phyloP scores from a whole-genome alignment of 2,329 filamentous ascomycete species.

The Claviceps maximensis region DNA sequence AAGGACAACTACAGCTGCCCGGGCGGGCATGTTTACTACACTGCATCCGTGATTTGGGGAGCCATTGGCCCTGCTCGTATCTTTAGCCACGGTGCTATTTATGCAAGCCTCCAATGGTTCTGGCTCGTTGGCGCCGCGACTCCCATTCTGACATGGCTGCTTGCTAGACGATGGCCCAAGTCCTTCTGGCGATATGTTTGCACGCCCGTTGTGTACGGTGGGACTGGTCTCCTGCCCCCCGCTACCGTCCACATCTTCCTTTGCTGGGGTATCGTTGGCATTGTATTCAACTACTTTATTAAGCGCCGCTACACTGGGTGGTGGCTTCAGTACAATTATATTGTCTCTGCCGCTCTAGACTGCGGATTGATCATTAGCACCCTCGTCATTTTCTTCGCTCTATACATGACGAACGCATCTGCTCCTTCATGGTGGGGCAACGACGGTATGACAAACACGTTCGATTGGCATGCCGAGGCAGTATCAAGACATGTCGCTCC shows the following conservation, averaged over 20 bases:
- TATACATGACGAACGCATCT: constrained; percentile 44
- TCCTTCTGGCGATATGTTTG: constrained; percentile 52
- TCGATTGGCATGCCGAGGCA: constrained; percentile 31
- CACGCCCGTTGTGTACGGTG: constrained; percentile 56
- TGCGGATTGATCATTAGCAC: constrained; percentile 53
- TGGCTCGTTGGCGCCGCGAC: constrained; percentile 53
- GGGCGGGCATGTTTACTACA: constrained; percentile 47
- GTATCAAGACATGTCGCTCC: constrained; percentile 27
- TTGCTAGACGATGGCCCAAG: constrained; percentile 48
- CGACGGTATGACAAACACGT: constrained; percentile 29
- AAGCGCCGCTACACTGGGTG: constrained; percentile 52
- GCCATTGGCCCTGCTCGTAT: constrained; percentile 58
- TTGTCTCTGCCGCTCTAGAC: constrained; percentile 59
- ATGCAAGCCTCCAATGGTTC: constrained; percentile 54
- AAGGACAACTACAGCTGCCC: constrained; percentile 45
- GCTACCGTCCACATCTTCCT: constrained; percentile 60
- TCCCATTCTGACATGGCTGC: constrained; percentile 50
- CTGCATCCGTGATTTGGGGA: constrained; percentile 59
- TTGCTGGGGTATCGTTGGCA: constrained; percentile 55
- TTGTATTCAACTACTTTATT: constrained; percentile 56
- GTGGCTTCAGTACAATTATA: constrained; percentile 71
- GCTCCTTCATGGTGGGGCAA: constrained; percentile 54
- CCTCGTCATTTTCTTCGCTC: constrained; percentile 55
- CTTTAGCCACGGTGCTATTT: constrained; percentile 50
- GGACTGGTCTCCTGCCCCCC: constrained; percentile 49